Percentiles rank a stretch among this genome's conserved stretches.
Conservation (phyloP, 2,329 filamentous ascomycete species). For the Aspergillus japonicus region DNA sequence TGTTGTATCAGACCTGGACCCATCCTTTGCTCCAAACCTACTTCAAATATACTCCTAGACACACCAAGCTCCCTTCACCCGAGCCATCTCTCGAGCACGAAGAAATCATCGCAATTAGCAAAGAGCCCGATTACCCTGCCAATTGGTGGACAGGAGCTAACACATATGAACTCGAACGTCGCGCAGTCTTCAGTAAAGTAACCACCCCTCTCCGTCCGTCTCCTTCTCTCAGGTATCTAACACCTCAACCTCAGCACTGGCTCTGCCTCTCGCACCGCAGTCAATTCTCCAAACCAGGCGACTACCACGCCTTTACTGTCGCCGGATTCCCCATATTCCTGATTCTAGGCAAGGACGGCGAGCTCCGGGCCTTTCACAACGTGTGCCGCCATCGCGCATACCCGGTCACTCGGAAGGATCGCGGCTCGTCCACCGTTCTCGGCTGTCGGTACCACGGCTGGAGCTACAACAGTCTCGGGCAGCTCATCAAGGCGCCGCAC, state of each 20-base stretch:
- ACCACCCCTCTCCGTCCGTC: not conserved
- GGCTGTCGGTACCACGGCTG: conserved; percentile 64
- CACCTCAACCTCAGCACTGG: conserved; percentile 30
- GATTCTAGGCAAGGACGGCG: conserved; percentile 50
- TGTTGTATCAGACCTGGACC: conserved; percentile 14
- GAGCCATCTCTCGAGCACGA: not conserved
- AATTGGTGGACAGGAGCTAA: conserved; percentile 41
- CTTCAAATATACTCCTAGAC: not conserved
- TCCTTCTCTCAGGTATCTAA: not conserved
- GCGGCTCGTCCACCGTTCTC: conserved; percentile 54
- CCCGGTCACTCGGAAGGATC: conserved; percentile 54
- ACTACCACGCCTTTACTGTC: conserved; percentile 57
- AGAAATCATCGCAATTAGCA: conserved; percentile 27
- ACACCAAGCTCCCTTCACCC: not conserved
- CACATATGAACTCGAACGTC: conserved; percentile 49
- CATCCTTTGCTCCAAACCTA: not conserved
- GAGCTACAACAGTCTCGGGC: conserved; percentile 59
- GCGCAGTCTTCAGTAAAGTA: conserved; percentile 52
- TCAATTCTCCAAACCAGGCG: conserved; percentile 53
- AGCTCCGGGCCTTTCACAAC: conserved; percentile 62
- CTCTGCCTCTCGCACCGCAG: conserved; percentile 39
- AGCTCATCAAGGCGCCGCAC: conserved; percentile 59
- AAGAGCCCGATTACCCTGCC: conserved; percentile 44
- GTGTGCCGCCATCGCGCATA: conserved; percentile 63
- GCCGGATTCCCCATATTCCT: conserved; percentile 60